Base-by-base conservation (phyloP, 2,329 filamentous ascomycete genomes). In the Bipolaris sorokiniana region DNA sequence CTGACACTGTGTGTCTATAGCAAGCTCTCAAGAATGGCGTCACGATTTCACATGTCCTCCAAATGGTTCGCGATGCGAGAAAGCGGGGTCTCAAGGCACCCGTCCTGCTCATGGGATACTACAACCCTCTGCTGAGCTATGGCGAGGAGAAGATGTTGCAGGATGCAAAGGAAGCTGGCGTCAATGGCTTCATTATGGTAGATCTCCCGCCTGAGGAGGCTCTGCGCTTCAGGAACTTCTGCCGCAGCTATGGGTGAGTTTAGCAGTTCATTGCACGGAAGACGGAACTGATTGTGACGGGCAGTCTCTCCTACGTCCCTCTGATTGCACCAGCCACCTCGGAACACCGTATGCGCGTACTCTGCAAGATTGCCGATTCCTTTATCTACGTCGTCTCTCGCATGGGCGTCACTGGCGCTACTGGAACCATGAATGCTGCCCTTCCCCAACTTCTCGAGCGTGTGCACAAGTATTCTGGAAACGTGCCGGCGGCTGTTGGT, bases 321-420 rank as follows among this genome's bases (percentile, higher is more conserved):
- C 83, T 99, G 51, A 97, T 99, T 68, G 94, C 95, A 0, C 95
- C 95, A 6, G 88, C 93, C 10, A 98, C 95, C 1, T 97, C 92
- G 6, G 92, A 97, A 68, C 84, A 87, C 64, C 90, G 95, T 71
- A 97, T 99, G 93, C 94, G 91, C 80, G 85, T 97, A 38, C 88
- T 99, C 11, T 99, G 95, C 85, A 88, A 91, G 76, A 94, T 99
- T 62, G 95, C 95, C 72, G 94, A 98, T 79, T 97, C 93, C 3
- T 99, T 98, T 82, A 96, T 99, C 79, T 99, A 99, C 76, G 93
- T 99, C 60, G 95, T 99, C 54, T 98, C 94, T 23, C 86, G 94
- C 68, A 96, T 97, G 90, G 95, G 95, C 68, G 94, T 98, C 54
- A 99, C 95, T 9, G 95, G 95, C 68, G 95, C 92, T 13, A 89